Percentiles rank a stretch among this genome's conserved stretches.
These are phyloP conservation scores for Neonothopanus nambi DNA, from an alignment of 1,284 basidiomycete genomes.

Conservation along the genomic window DNA sequence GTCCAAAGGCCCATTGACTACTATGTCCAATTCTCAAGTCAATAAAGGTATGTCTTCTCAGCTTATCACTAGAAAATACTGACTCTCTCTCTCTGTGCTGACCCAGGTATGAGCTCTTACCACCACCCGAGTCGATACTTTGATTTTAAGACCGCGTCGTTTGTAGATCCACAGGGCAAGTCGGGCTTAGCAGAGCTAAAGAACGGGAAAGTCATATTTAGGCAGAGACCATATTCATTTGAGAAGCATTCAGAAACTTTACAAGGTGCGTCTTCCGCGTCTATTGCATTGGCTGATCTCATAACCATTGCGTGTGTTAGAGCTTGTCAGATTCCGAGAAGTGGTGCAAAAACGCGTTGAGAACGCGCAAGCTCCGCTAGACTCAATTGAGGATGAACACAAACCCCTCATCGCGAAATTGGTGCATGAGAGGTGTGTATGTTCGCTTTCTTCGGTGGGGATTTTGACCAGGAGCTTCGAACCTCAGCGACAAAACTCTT, in stretches of 20 bases:
- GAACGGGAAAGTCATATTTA: conserved; percentile 76
- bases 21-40: conserved; percentile 38
- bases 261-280: conserved; percentile 55
- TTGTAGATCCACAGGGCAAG: conserved; percentile 39
- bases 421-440: conserved; percentile 72
- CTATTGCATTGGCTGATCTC: background rate
- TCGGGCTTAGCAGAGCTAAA: conserved; percentile 58
- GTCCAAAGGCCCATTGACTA: conserved; percentile 25
- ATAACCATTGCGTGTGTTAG: conserved; percentile 52
- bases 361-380: conserved; percentile 47
- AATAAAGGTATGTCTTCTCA: conserved; percentile 35
- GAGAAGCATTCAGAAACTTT: conserved; percentile 81
- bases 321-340: conserved; percentile 73
- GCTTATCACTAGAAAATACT: background rate
- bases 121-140: background rate
- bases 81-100: background rate
- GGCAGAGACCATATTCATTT: conserved; percentile 75
- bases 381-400: conserved; percentile 64
- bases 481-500: conserved; percentile 66
- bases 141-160: conserved; percentile 26
- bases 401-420: conserved; percentile 77
- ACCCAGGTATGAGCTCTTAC: conserved; percentile 3
- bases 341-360: conserved; percentile 58
- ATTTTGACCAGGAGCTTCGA: conserved; percentile 5
- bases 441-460: background rate